Conservation (phyloP, 352 stramenopile genomes). For the Phytophthora aleatoria region DNA sequence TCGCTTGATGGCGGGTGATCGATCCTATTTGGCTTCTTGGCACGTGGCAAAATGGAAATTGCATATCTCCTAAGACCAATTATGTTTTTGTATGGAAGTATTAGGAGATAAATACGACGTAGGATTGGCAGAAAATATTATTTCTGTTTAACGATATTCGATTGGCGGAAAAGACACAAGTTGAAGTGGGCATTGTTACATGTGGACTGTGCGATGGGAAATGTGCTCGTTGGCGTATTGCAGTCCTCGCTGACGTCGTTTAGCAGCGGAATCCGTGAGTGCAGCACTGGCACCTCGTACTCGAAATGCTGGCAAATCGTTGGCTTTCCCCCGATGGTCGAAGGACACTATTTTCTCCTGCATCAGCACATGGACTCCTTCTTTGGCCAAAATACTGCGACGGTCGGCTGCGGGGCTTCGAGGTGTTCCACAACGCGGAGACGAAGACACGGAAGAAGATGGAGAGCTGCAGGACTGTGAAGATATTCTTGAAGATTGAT, state of each 20-base stretch:
- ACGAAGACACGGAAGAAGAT: slow-evolving; percentile 13
- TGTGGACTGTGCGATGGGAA: slow-evolving; percentile 29
- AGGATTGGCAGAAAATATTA: slow-evolving; percentile 19
- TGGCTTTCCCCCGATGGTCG: slow-evolving; percentile 40
- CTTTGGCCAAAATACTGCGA: slow-evolving; percentile 53
- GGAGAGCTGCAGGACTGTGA: slow-evolving; percentile 18
- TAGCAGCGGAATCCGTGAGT: slow-evolving; percentile 35
- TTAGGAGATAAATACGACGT: slow-evolving; percentile 9
- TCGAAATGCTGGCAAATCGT: slow-evolving; percentile 40
- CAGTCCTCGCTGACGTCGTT: slow-evolving; percentile 41
- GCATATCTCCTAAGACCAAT: slow-evolving; percentile 13
- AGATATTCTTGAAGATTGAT: slow-evolving; percentile 8
- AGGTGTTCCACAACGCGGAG: slow-evolving; percentile 11
- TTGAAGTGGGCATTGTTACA: slow-evolving; percentile 23
- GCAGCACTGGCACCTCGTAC: slow-evolving; percentile 43
- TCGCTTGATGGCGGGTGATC: not conserved
- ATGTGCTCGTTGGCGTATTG: slow-evolving; percentile 40
- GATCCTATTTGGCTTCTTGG: not conserved
- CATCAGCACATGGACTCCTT: slow-evolving; percentile 58
- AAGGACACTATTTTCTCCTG: slow-evolving; percentile 52
- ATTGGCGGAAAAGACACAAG: slow-evolving; percentile 19
- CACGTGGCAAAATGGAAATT: slow-evolving; percentile 24
- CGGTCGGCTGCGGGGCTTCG: slow-evolving; percentile 26
- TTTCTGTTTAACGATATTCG: not conserved
- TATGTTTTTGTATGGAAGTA: not conserved